Conservation (phyloP, 225 moss, liverwort and hornwort species). For the Rhytidiadelphus loreus region DNA sequence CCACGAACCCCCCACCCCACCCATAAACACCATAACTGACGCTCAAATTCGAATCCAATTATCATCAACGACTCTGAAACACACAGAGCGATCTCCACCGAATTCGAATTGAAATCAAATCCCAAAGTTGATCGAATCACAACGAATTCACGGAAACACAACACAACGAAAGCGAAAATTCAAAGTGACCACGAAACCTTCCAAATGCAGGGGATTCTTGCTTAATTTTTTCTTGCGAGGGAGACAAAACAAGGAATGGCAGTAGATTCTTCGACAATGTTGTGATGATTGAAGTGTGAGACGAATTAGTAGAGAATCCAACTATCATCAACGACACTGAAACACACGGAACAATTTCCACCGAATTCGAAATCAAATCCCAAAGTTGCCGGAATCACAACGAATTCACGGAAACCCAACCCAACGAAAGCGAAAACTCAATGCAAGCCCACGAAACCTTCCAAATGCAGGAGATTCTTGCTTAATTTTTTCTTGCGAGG, state of each 20-base stretch:
- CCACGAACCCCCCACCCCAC: neutral
- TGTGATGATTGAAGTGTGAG: too few species aligned
- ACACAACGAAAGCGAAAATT: too few species aligned
- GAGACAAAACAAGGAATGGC: neutral
- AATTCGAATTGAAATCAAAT: neutral
- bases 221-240: neutral
- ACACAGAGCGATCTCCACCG: neutral
- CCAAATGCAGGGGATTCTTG: too few species aligned
- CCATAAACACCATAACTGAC: neutral
- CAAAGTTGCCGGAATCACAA: neutral
- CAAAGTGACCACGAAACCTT: neutral
- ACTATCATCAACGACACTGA: neutral
- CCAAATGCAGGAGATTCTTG: too few species aligned
- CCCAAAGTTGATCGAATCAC: neutral
- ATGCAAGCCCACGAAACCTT: neutral
- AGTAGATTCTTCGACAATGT: neutral
- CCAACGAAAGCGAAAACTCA: too few species aligned
- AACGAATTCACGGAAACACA: neutral
- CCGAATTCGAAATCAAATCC: neutral
- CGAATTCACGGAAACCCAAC: neutral
- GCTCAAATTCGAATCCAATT: neutral
- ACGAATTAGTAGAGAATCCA: neutral
- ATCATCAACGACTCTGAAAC: neutral
- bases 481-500: neutral
- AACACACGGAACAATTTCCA: neutral